Evolutionary conservation across 1,284 basidiomycete species (phyloP), one percentile per base, ranked within the genome.

Genomic region (Phenoliferia sp.): DNA sequence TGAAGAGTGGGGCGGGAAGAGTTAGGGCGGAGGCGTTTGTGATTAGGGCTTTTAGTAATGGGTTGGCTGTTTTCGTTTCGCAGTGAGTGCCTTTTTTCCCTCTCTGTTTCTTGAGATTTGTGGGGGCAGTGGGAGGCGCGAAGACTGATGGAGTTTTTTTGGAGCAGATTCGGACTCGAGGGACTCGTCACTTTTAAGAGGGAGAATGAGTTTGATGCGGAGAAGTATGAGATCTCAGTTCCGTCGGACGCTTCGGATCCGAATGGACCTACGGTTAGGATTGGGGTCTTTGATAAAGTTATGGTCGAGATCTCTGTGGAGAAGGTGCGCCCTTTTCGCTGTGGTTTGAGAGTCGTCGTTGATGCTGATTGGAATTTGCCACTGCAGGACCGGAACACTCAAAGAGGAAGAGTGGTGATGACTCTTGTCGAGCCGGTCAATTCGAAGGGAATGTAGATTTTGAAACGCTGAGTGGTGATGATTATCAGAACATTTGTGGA

Each of bases 11-110:
- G 73, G 74, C 73, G 69, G 82, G 76, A n/a, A 80, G 78, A 57
- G 87, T 89, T 12, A 80, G 79, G 4, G 93, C 95, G 76, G 92
- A 96, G 44, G 95, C 95, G 1, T 99, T 94, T 77, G 92, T 99
- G 29, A 96, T 99, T 71, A 83, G 94, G 63, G 88, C 90, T 2
- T 99, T 99, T 81, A 84, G 90, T 69, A 99, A 99, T 79, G 96
- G 96, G 0, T 79, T 99, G 12, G 90, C 92, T 12, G 95, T 99
- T 19, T 99, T 96, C 76, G 94, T 99, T 48, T 91, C 88, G 61
- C 88, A 89, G 93, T 97, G 76, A 77, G 90, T 84, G 10, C 28
- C 28, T 55, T 52, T 4, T 44, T 48, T 62, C 58, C 62, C 31
- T 58, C 59, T 26, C 22, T 19, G 56, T 19, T 36, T 22, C 19